Base-by-base conservation (phyloP, 768 basidiomycete genomes). In the Podaxis pistillaris region DNA sequence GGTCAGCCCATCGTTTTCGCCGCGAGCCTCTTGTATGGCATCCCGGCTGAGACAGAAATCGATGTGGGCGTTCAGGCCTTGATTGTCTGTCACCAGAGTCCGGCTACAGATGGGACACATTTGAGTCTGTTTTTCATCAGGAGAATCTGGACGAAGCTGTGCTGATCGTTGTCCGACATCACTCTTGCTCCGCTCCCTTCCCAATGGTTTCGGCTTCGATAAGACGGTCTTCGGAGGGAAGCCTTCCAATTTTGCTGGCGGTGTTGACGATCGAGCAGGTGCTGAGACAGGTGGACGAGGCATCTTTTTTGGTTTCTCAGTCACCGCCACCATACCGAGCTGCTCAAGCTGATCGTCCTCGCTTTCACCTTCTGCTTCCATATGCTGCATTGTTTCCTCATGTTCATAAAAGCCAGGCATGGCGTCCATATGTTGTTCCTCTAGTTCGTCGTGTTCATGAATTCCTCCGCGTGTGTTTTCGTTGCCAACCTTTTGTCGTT, bases 31-130 rank as follows among this genome's bases (percentile, higher is more conserved):
- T 63, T 82, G 75, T 64, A 96, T 94, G 2, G 86, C 90, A 24
- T 82, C 84, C 62, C 86, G 84, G 71, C 91, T 95, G 56, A 97
- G 73, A 69, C 95, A 97, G 68, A 88, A 90, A 73, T 97, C 94
- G 49, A 97, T 81, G 68, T 97, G 94, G n/a, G 84, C 79, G 70
- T 97, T 96, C 37, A 97, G 74, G 4, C 83, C 87, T 53, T 82
- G 79, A 70, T 97, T 97, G 71, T 93, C 87, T 1, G 82, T 85
- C 63, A 81, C 76, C 58, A 94, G 71, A 12, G 74, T 71, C 69
- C 84, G 86, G 26, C 74, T 70, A 68, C 93, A 96, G 24, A 95
- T 78, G 3, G 95, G 94, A 72, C 93, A 96, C 0, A 73, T 72
- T 58, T 84, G 80, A n/a, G 68, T 71, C 59, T 77, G 71, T 52